Base-by-base conservation (phyloP, 164 flowering plant species). In the Macadamia integrifolia region DNA sequence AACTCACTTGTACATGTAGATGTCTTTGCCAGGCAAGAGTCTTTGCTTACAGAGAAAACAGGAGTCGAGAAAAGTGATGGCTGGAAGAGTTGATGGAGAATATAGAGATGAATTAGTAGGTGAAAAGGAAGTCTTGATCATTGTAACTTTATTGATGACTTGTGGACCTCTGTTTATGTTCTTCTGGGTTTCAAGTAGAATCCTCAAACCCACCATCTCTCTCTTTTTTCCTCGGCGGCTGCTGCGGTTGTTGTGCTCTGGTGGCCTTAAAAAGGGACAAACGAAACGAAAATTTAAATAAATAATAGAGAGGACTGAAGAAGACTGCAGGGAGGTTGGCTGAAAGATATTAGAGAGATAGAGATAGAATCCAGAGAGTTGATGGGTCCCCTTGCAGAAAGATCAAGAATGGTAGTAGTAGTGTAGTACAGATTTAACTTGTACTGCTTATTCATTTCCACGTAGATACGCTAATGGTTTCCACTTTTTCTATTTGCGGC, bases 1-100 rank as follows among this genome's bases (percentile, higher is more conserved):
- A 12, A 71, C 82, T 83, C 73, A 89, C 94, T 80, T 86, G 84
- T 89, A 87, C 94, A 89, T 89, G 79, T 84, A 87, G 80, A 86
- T 87, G 70, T 89, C 95, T 71, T 81, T 86, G 6, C 80, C 86
- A 0, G 86, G 87, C 59, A 85, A 77, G 57, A 89, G 88, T 14
- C 72, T 82, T 62, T 81, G 77, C 29, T 65, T 69, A 80, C 95
- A 87, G 67, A 89, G 89, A 72, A 76, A 87, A 61, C 95, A 89
- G 0, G 60, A 64, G 55, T 84, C 86, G 6, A 88, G 85, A 71
- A 85, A 87, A 56, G 72, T 66, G 11, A 72, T 63, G 9, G 67
- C 63, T 9, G 74, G 71, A 17, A 59, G 70, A 40, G 65, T 43
- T 43, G 69, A 58, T 14, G 73, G 64, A 43, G 74, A 53, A 59